A percentile compares a stretch with the other conserved stretches of the same genome.
phyloP scores from a whole-genome alignment of 2,329 filamentous ascomycete species.

The Fusarium oligoseptatum region DNA sequence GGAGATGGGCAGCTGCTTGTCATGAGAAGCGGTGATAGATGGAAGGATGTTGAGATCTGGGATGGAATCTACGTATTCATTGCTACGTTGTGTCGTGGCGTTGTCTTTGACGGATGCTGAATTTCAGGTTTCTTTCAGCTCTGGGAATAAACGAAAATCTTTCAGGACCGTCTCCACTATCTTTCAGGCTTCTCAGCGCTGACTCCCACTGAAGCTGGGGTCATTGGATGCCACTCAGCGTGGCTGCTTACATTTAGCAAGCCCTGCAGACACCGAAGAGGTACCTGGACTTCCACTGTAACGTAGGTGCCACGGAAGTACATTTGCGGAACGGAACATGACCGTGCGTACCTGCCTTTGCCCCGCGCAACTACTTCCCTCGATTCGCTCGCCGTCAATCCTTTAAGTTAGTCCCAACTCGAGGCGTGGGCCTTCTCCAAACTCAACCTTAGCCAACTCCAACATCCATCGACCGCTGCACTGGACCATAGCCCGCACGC shows the following conservation, averaged over 20 bases:
- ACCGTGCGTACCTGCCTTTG: conserved; percentile 9
- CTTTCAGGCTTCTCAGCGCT: background rate
- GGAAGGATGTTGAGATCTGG: background rate
- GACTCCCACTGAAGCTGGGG: conserved; percentile 1
- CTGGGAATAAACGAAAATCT: background rate
- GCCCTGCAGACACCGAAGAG: background rate
- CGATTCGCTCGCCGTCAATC: background rate
- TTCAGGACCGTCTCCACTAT: background rate
- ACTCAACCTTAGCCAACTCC: conserved; percentile 30
- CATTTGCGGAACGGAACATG: conserved; percentile 27
- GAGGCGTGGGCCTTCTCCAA: conserved; percentile 26
- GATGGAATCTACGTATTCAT: background rate
- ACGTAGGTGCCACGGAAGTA: conserved; percentile 12
- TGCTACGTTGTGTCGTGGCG: background rate
- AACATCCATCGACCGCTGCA: conserved; percentile 5
- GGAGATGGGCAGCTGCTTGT: conserved; percentile 1
- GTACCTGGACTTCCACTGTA: conserved; percentile 9
- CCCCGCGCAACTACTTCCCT: conserved; percentile 1
- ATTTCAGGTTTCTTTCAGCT: background rate
- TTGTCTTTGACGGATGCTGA: background rate
- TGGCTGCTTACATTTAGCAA: conserved; percentile 4
- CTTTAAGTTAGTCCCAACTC: background rate
- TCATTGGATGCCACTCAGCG: background rate
- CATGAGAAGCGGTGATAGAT: background rate
- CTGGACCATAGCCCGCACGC: conserved; percentile 8